Evolutionary conservation across 208 protist genomes (phyloP).

Genomic region (Leishmania tropica): DNA sequence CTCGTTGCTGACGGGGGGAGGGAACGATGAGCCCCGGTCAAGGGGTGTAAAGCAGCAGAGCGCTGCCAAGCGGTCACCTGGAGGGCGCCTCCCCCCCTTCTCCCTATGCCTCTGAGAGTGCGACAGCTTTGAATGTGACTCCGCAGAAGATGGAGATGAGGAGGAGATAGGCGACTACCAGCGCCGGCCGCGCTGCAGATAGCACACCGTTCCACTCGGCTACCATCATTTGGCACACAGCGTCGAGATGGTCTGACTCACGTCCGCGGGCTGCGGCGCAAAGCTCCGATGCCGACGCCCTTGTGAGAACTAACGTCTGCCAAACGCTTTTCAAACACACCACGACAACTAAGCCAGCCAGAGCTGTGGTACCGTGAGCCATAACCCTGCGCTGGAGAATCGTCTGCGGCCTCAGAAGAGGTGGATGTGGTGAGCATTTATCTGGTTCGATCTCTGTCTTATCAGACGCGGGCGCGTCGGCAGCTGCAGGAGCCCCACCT

Average conservation of each 20-base stretch:
- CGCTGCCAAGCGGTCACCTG: not conserved
- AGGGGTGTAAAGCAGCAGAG: not conserved
- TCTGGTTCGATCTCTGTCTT: not conserved
- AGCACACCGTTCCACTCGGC: constrained; percentile 29
- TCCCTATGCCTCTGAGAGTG: not conserved
- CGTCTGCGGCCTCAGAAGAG: constrained; percentile 25
- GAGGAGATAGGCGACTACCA: constrained; percentile 21
- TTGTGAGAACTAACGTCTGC: constrained; percentile 22
- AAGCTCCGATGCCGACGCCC: not conserved
- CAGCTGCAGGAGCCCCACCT: not conserved
- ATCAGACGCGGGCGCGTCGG: not conserved
- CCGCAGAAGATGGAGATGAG: constrained; percentile 24
- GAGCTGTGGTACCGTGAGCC: constrained; percentile 27
- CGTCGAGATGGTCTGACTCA: constrained; percentile 2
- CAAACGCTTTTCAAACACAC: constrained; percentile 29
- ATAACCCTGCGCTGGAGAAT: constrained; percentile 23
- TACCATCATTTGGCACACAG: constrained; percentile 18
- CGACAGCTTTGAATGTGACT: constrained; percentile 16
- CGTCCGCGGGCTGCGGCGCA: constrained; percentile 3
- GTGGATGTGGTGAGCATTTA: not conserved
- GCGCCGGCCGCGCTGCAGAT: constrained; percentile 20
- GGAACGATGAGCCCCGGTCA: not conserved
- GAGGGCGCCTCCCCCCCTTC: not conserved
- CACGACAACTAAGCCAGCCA: constrained; percentile 25
- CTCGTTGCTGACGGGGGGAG: not conserved